phyloP scores from a whole-genome alignment of 1,284 basidiomycete genomes.

The Sporisorium exsertum region DNA sequence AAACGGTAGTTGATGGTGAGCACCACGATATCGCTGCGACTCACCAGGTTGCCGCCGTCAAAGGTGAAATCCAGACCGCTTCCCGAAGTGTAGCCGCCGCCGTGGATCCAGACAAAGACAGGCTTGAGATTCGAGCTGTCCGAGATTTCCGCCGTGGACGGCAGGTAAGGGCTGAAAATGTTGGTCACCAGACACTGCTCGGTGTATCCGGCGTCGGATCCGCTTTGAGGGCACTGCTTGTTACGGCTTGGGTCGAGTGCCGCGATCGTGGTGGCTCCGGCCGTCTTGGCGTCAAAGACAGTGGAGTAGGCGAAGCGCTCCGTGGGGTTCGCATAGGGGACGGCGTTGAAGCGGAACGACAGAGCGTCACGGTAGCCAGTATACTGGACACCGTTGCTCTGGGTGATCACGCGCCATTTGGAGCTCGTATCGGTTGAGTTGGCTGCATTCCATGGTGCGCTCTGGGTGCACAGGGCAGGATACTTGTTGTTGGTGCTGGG shows the following conservation, averaged over 20 bases:
- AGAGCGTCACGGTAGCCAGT: conserved; percentile 45
- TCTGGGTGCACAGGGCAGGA: conserved; percentile 42
- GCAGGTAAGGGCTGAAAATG: conserved; percentile 73
- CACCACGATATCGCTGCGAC: conserved; percentile 73
- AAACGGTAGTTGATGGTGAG: conserved; percentile 75
- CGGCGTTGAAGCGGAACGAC: conserved; percentile 42
- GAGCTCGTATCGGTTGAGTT: conserved; percentile 34
- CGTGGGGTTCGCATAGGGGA: conserved; percentile 42
- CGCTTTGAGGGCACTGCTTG: conserved; percentile 41
- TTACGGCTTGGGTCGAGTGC: conserved; percentile 20
- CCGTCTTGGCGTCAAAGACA: conserved; percentile 19
- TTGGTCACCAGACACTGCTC: conserved; percentile 75
- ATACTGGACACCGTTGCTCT: conserved; percentile 34
- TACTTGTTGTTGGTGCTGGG: conserved; percentile 13
- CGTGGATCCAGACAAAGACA: conserved; percentile 74
- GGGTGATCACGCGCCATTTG: conserved; percentile 22
- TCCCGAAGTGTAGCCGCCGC: conserved; percentile 70
- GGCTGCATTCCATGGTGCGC: conserved; percentile 28
- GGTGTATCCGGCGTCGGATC: conserved; percentile 9
- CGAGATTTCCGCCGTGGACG: conserved; percentile 56
- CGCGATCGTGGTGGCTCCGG: conserved; percentile 9
- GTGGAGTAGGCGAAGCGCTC: conserved; percentile 45
- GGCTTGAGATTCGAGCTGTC: conserved; percentile 71
- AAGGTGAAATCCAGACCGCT: conserved; percentile 70
- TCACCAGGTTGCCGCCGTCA: conserved; percentile 72